These are phyloP conservation scores for Kodamaea sp. DNA, from an alignment of 1,139 yeast species.

Conservation along the genomic window DNA sequence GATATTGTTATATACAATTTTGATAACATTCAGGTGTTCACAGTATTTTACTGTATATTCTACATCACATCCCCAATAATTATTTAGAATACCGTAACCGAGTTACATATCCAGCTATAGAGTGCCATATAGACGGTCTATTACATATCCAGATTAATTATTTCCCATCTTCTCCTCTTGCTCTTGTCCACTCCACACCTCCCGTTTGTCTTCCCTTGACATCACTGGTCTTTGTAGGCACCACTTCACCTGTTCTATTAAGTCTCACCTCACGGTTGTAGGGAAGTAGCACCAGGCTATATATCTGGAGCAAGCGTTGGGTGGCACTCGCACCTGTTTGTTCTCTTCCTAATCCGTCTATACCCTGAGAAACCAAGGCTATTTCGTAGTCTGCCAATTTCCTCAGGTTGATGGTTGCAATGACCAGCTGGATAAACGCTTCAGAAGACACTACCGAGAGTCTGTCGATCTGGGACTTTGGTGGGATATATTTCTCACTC, in stretches of 20 bases:
- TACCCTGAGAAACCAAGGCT: background rate
- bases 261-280: constrained; percentile 3
- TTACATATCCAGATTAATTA: no score
- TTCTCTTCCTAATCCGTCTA: background rate
- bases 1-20: no score
- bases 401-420: constrained; percentile 6
- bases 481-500: constrained; percentile 64
- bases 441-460: constrained; percentile 24
- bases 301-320: constrained; percentile 3
- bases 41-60: no score
- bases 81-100: no score
- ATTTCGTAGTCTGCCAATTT: constrained; percentile 1
- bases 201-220: constrained; percentile 71
- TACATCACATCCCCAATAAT: no score
- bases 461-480: constrained; percentile 45
- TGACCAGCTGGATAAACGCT: background rate
- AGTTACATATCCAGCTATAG: no score
- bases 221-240: constrained; percentile 7
- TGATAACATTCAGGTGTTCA: no score
- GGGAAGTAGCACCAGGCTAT: constrained; percentile 9
- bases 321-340: background rate
- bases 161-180: constrained; percentile 78
- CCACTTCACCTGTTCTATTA: background rate
- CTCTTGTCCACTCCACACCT: constrained; percentile 66
- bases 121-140: no score